These are phyloP conservation scores for Aspergillus sclerotialis DNA, from an alignment of 2,329 filamentous ascomycete species.

Conservation along the genomic window DNA sequence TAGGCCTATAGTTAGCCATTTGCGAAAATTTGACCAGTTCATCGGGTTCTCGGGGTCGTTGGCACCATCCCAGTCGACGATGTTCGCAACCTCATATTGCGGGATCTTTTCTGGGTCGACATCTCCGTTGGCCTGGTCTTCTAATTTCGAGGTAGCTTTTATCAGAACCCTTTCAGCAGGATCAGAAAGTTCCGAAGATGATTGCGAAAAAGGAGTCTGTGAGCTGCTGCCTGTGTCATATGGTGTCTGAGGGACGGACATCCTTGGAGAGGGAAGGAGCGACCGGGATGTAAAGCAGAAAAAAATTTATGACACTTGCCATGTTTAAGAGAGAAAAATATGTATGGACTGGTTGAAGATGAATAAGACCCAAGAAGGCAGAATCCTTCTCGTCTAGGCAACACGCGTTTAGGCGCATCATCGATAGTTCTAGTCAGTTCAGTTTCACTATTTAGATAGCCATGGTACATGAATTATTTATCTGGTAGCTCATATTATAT, in stretches of 20 bases:
- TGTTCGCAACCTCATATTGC: conserved; percentile 5
- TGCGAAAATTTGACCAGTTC: conserved; percentile 10
- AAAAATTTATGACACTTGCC: too few relatives aligned
- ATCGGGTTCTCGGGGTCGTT: conserved; percentile 11
- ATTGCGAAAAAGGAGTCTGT: neutral
- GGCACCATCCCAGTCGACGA: conserved; percentile 10
- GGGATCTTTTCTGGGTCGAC: conserved; percentile 4
- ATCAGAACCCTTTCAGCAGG: neutral
- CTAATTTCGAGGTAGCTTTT: neutral
- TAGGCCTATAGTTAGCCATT: conserved; percentile 12
- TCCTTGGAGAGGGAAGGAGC: neutral
- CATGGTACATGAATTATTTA: too few relatives aligned
- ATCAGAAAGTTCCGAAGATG: neutral
- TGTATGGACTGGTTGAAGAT: too few relatives aligned
- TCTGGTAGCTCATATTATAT: too few relatives aligned
- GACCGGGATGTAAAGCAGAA: neutral
- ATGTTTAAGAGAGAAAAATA: too few relatives aligned
- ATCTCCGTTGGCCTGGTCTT: neutral
- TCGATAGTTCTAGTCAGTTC: too few relatives aligned
- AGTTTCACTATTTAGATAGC: too few relatives aligned
- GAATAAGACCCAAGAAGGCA: too few relatives aligned
- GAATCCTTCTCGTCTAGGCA: too few relatives aligned
- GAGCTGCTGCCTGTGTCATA: too few relatives aligned
- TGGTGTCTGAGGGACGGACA: neutral
- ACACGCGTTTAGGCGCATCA: too few relatives aligned